These are phyloP conservation scores for Scortechinia acanthostroma DNA, from an alignment of 2,329 filamentous ascomycete species.

Conservation along the genomic window DNA sequence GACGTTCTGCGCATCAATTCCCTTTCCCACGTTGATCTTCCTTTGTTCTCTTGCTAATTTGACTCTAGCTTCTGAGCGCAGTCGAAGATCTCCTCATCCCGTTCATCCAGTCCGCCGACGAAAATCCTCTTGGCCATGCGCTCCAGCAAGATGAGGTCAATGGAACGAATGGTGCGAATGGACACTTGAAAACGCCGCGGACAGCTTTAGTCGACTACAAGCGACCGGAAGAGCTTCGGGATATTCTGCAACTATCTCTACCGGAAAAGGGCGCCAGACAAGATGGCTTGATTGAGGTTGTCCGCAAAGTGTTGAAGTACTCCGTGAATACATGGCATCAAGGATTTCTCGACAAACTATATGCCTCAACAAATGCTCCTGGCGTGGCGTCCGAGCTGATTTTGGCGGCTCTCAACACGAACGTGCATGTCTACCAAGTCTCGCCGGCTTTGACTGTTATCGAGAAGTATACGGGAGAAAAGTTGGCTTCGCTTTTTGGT, in stretches of 20 bases:
- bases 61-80: constrained; percentile 62
- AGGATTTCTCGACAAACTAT: constrained; percentile 92
- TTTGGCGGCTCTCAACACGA: constrained; percentile 82
- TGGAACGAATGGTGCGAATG: constrained; percentile 19
- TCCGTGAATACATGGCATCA: constrained; percentile 99
- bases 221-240: constrained; percentile 45
- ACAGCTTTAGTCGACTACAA: constrained; percentile 60
- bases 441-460: constrained; percentile 82
- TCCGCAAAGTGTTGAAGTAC: constrained; percentile 69
- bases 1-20: too few species aligned
- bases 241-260: constrained; percentile 49
- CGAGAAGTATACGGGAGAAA: constrained; percentile 73
- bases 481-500: constrained; percentile 72
- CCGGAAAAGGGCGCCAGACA: constrained; percentile 55
- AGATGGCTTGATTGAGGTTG: constrained; percentile 65
- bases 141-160: constrained; percentile 37
- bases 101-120: constrained; percentile 66
- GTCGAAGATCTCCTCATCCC: constrained; percentile 64
- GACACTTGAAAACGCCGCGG: constrained; percentile 11
- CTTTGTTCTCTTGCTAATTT: too few species aligned
- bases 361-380: constrained; percentile 79
- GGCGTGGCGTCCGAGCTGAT: constrained; percentile 81
- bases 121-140: constrained; percentile 42
- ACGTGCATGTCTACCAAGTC: constrained; percentile 87
- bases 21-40: too few species aligned